Conservation (phyloP, 176 grass and related monocot genomes). For the Zea luxurians region DNA sequence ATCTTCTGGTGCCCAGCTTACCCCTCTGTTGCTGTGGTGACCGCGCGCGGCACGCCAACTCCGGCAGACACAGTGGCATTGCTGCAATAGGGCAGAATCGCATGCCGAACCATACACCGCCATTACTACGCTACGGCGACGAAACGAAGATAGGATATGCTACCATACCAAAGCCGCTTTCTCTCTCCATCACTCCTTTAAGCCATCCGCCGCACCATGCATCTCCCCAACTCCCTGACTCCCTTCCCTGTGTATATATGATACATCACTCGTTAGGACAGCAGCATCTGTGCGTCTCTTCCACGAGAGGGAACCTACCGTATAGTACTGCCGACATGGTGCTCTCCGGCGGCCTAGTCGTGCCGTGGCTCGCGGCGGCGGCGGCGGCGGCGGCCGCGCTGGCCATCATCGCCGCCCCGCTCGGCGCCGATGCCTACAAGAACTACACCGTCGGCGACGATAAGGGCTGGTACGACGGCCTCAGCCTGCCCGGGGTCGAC, state of each 20-base stretch:
- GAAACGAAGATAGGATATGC: background rate
- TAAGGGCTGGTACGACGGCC: constrained; percentile 83
- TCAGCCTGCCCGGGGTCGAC: constrained; percentile 52
- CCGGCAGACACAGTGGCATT: constrained; percentile 1
- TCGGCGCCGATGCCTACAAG: constrained; percentile 47
- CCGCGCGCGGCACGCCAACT: background rate
- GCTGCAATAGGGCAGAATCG: constrained; percentile 14
- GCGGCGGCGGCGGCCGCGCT: constrained; percentile 22
- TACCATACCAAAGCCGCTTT: background rate
- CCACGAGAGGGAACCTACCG: constrained; percentile 28
- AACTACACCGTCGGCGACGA: constrained; percentile 97
- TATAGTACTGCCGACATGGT: background rate
- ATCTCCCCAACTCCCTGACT: constrained; percentile 5
- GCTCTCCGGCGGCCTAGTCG: constrained; percentile 12
- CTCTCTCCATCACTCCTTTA: constrained; percentile 32
- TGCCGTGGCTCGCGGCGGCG: constrained; percentile 16
- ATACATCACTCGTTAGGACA: constrained; percentile 10
- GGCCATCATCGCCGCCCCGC: background rate
- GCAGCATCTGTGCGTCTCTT: constrained; percentile 40
- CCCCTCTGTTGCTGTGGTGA: background rate
- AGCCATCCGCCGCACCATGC: constrained; percentile 1
- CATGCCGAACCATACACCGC: background rate
- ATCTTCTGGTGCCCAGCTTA: background rate
- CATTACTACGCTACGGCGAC: background rate
- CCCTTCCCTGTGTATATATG: background rate